These are phyloP conservation scores for Kazachstania kunashirensis DNA, from an alignment of 805 yeast genomes.

Conservation along the genomic window DNA sequence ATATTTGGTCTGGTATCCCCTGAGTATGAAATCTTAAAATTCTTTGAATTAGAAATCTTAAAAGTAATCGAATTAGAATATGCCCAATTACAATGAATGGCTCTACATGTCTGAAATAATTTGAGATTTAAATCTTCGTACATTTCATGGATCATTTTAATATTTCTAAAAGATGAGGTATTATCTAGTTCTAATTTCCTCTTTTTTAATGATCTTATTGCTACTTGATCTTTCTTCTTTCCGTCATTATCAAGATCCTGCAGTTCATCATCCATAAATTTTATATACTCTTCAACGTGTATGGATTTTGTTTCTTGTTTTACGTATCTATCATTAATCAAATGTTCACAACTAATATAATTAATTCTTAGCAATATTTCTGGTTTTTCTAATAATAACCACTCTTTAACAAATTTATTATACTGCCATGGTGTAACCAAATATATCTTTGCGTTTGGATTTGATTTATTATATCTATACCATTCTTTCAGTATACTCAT, in stretches of 20 bases:
- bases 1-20: conserved; percentile 89
- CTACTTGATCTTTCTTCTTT: too few species aligned
- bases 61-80: conserved; percentile 56
- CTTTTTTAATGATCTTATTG: conserved; percentile 5
- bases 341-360: conserved; percentile 54
- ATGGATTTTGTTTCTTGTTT: conserved; percentile 28
- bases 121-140: conserved; percentile 36
- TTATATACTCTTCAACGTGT: conserved; percentile 18
- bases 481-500: conserved; percentile 61
- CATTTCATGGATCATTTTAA: conserved; percentile 28
- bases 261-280: conserved; percentile 6
- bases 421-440: conserved; percentile 72
- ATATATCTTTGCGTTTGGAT: conserved; percentile 35
- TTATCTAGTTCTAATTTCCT: conserved; percentile 21
- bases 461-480: conserved; percentile 36
- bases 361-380: conserved; percentile 35
- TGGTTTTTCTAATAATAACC: conserved; percentile 43
- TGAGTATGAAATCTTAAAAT: conserved; percentile 73
- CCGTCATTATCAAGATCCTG: too few species aligned
- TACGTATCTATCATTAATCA: conserved; percentile 32
- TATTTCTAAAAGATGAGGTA: conserved; percentile 21
- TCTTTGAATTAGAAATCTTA: conserved; percentile 20
- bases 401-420: conserved; percentile 55
- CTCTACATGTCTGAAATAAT: conserved; percentile 53
- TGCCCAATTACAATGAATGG: conserved; percentile 77